These are phyloP conservation scores for Arthrobotrys sinensis DNA, from an alignment of 2,329 filamentous ascomycete genomes.

Conservation along the genomic window DNA sequence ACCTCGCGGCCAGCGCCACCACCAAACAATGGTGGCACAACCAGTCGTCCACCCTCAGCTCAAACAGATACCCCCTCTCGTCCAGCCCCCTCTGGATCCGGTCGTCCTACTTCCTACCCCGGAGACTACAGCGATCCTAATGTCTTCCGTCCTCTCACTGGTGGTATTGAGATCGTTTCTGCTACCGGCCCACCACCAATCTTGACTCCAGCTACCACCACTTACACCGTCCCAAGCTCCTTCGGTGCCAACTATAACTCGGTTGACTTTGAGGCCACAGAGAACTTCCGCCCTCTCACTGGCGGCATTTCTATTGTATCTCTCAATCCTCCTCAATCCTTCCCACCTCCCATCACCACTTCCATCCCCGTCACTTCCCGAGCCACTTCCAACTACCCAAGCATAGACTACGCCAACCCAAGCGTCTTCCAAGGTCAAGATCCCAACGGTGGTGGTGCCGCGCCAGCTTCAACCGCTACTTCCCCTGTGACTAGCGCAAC, in stretches of 20 bases:
- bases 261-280: slow-evolving; percentile 39
- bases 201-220: slow-evolving; percentile 25
- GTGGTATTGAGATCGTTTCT: slow-evolving; percentile 43
- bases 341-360: slow-evolving; percentile 48
- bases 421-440: slow-evolving; percentile 35
- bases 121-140: slow-evolving; percentile 42
- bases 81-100: slow-evolving; percentile 20
- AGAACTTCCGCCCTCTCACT: slow-evolving; percentile 52
- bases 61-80: neutral
- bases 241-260: slow-evolving; percentile 48
- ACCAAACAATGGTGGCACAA: neutral
- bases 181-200: slow-evolving; percentile 19
- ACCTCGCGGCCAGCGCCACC: neutral
- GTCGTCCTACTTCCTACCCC: slow-evolving; percentile 37
- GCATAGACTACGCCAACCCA: slow-evolving; percentile 48
- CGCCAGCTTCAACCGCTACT: slow-evolving; percentile 5
- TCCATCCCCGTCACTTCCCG: slow-evolving; percentile 42
- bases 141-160: slow-evolving; percentile 41
- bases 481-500: slow-evolving; percentile 3
- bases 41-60: slow-evolving; percentile 4
- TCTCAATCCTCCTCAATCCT: slow-evolving; percentile 44
- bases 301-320: slow-evolving; percentile 38
- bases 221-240: slow-evolving; percentile 35
- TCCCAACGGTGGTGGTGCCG: slow-evolving; percentile 31
- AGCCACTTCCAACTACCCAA: slow-evolving; percentile 46